Percentiles rank a stretch among this genome's conserved stretches.
phyloP scores from a whole-genome alignment of 768 basidiomycete genomes.

The Trametes gibbosa region DNA sequence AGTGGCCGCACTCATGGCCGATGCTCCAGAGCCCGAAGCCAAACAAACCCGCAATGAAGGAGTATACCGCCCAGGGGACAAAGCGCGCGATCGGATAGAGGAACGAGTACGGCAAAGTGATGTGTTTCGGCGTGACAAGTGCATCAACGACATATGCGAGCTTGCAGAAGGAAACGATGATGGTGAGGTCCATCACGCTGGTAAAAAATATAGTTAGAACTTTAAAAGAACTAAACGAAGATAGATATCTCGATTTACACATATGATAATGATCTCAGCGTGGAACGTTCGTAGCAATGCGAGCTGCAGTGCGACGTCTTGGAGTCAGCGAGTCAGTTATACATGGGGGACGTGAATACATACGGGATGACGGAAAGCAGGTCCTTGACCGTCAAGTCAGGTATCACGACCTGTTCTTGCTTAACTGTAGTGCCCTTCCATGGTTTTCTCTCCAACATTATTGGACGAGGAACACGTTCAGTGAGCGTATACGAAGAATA shows the following conservation, averaged over 20 bases:
- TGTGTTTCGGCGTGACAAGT: slow-evolving; percentile 50
- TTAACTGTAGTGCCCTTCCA: slow-evolving; percentile 20
- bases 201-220: not conserved
- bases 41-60: slow-evolving; percentile 79
- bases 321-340: not conserved
- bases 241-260: slow-evolving; percentile 49
- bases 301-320: slow-evolving; percentile 37
- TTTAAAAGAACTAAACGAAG: not conserved
- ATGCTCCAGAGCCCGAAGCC: slow-evolving; percentile 94
- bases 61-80: slow-evolving; percentile 75
- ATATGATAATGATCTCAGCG: slow-evolving; percentile 72
- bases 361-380: slow-evolving; percentile 79
- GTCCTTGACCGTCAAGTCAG: slow-evolving; percentile 85
- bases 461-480: not conserved
- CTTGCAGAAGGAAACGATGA: slow-evolving; percentile 69
- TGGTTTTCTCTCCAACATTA: not conserved
- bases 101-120: slow-evolving; percentile 55
- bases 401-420: slow-evolving; percentile 65
- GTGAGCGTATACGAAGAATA: not conserved
- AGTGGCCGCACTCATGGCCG: slow-evolving; percentile 94
- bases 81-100: slow-evolving; percentile 61
- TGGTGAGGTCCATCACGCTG: slow-evolving; percentile 71
- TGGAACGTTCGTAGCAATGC: slow-evolving; percentile 90
- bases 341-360: slow-evolving; percentile 27
- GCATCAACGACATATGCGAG: slow-evolving; percentile 59